These are phyloP conservation scores for Sphaerulina populicola DNA, from an alignment of 2,329 filamentous ascomycete species.

Conservation along the genomic window DNA sequence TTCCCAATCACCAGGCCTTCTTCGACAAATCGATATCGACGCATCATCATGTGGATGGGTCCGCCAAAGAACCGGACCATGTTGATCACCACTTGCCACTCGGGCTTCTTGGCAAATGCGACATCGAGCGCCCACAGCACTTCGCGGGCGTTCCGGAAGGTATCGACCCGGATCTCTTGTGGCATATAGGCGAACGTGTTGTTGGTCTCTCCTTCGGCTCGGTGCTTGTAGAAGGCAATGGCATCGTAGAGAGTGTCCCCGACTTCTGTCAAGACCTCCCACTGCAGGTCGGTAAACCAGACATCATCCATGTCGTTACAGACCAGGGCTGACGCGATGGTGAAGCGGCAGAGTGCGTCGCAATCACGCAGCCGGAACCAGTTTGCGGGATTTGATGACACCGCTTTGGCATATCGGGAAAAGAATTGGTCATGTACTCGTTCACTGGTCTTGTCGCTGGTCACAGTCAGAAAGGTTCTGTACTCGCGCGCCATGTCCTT, in stretches of 20 bases:
- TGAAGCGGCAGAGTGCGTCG: constrained; percentile 31
- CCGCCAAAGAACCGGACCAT: constrained; percentile 31
- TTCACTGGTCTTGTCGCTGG: constrained; percentile 19
- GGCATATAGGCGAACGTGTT: constrained; percentile 31
- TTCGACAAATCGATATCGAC: constrained; percentile 33
- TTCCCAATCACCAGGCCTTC: constrained; percentile 29
- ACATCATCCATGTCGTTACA: constrained; percentile 28
- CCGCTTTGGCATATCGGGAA: constrained; percentile 26
- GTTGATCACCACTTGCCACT: constrained; percentile 16
- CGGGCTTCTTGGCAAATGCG: constrained; percentile 14
- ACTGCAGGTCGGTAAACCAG: constrained; percentile 24
- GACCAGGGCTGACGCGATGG: constrained; percentile 29
- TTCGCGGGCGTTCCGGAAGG: constrained; percentile 26
- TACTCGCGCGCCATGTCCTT: constrained; percentile 19
- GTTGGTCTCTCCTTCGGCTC: constrained; percentile 32
- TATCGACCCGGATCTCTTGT: constrained; percentile 20
- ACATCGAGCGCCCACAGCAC: constrained; percentile 32
- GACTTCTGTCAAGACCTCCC: constrained; percentile 24
- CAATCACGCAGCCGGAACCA: constrained; percentile 33
- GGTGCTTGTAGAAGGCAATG: constrained; percentile 33
- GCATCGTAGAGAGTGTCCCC: constrained; percentile 30
- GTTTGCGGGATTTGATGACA: constrained; percentile 23
- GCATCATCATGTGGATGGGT: constrained; percentile 32
- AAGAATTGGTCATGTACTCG: constrained; percentile 22
- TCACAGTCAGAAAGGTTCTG: constrained; percentile 17